Base-by-base conservation (phyloP, 2,329 filamentous ascomycete species). In the Tricladium varicosporioides region DNA sequence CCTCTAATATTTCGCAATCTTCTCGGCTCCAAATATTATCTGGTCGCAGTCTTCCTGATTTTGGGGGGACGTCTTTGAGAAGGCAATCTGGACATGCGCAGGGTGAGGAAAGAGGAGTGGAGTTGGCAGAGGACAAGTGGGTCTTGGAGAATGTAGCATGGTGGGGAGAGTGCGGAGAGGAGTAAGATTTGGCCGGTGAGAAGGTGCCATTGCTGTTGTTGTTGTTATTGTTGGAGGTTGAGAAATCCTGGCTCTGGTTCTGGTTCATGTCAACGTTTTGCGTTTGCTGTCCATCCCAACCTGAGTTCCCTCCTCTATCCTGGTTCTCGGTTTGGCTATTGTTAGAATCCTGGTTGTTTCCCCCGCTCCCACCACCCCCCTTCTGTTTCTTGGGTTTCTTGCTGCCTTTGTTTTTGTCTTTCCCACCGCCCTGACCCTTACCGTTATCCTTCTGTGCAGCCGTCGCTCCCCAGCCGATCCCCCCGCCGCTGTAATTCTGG, bases 1-100 rank as follows among this genome's bases (percentile, higher is more conserved):
- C 58, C 56, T 69, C 66, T 5, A 72, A 48, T 1, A 65, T 51
- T 5, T 63, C 54, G 58, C 69, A 70, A 52, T 71, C 69, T 14
- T 65, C 59, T 2, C 48, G 45, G 1, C 60, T 61, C 68, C 68
- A 72, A 18, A 61, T 58, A 2, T 57, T 49, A 49, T 69, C 60
- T 2, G 65, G 58, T 19, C 54, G n/a, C n/a, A n/a, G n/a, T n/a
- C n/a, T n/a, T n/a, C n/a, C n/a, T n/a, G n/a, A n/a, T n/a, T n/a
- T n/a, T n/a, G n/a, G n/a, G n/a, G n/a, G n/a, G n/a, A n/a, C n/a
- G 22, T 27, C 22, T 7, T 27, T 27, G 4, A 27, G 22, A 7
- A 27, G 22, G 7, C 22, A 27, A 7, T 27, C 22, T 7, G 22
- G 22, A 7, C 22, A 27, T 27, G 3, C 4, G 22, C 22, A 27